These are phyloP conservation scores for Psilocybe cubensis DNA, from an alignment of 768 basidiomycete species.

Conservation along the genomic window DNA sequence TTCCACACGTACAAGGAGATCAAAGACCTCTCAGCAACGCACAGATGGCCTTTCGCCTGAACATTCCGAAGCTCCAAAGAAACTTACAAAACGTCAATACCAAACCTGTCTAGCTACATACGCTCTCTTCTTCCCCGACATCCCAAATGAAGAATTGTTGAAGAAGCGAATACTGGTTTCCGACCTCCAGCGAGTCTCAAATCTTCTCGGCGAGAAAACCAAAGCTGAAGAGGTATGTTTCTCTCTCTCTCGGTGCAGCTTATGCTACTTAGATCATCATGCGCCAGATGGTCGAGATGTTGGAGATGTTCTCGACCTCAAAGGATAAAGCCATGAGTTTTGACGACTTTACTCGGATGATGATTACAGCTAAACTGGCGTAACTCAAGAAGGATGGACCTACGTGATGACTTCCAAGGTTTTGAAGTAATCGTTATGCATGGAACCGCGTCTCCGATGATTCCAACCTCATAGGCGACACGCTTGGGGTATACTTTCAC, in stretches of 20 bases:
- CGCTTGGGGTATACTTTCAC: too few relatives aligned
- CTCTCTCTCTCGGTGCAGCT: background rate
- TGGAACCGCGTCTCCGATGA: too few relatives aligned
- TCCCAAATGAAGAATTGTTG: slow-evolving; percentile 47
- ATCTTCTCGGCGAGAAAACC: slow-evolving; percentile 70
- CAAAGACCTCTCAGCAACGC: slow-evolving; percentile 2
- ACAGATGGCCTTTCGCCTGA: slow-evolving; percentile 2
- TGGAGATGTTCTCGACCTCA: slow-evolving; percentile 72
- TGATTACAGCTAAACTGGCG: slow-evolving; percentile 61
- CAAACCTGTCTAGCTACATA: slow-evolving; percentile 62
- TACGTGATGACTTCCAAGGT: background rate
- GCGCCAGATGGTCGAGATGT: slow-evolving; percentile 75
- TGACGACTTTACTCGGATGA: slow-evolving; percentile 76
- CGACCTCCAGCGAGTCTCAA: slow-evolving; percentile 64
- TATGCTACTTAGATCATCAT: background rate
- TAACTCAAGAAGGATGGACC: slow-evolving; percentile 27
- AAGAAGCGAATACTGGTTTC: slow-evolving; percentile 63
- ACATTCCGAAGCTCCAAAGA: slow-evolving; percentile 8
- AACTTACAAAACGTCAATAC: slow-evolving; percentile 55
- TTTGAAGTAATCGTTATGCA: too few relatives aligned
- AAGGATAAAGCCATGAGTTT: slow-evolving; percentile 71
- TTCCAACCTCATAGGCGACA: too few relatives aligned
- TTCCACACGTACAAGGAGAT: background rate
- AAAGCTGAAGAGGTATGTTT: slow-evolving; percentile 72
- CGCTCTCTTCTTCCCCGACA: slow-evolving; percentile 64